Conservation (phyloP, 2,329 filamentous ascomycete genomes). For the Pezicula rhizophila region DNA sequence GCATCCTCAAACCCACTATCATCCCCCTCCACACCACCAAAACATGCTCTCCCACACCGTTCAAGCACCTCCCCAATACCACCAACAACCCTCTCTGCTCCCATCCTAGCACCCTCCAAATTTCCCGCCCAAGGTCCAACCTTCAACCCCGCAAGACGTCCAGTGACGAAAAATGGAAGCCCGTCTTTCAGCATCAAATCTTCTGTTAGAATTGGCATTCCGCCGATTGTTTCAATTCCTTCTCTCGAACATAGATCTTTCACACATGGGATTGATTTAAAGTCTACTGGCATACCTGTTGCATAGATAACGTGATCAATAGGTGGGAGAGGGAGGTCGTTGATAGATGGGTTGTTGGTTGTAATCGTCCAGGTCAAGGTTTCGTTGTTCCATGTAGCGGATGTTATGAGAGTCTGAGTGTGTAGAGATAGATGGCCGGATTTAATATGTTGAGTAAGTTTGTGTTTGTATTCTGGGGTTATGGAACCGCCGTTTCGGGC, state of each 20-base stretch:
- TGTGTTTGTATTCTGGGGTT: slow-evolving; percentile 56
- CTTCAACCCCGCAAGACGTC: slow-evolving; percentile 59
- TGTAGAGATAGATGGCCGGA: slow-evolving; percentile 47
- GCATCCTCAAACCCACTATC: slow-evolving; percentile 7
- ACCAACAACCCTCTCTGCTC: slow-evolving; percentile 9
- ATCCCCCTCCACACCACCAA: not conserved
- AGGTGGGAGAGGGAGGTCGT: slow-evolving; percentile 30
- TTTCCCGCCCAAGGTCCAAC: slow-evolving; percentile 70
- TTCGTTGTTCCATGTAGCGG: slow-evolving; percentile 16
- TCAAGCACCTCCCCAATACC: slow-evolving; percentile 15
- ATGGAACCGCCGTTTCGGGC: slow-evolving; percentile 73
- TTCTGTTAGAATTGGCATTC: slow-evolving; percentile 67
- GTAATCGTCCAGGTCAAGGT: not conserved
- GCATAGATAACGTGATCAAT: slow-evolving; percentile 42
- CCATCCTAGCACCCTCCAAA: slow-evolving; percentile 44
- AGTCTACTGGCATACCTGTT: slow-evolving; percentile 63
- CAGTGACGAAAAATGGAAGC: slow-evolving; percentile 69
- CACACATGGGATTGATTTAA: slow-evolving; percentile 54
- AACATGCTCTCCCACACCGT: not conserved
- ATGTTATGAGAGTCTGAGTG: slow-evolving; percentile 42
- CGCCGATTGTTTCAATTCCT: slow-evolving; percentile 57
- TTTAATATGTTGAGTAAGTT: slow-evolving; percentile 54
- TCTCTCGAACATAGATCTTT: slow-evolving; percentile 50
- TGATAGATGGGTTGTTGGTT: slow-evolving; percentile 9
- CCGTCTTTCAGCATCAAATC: slow-evolving; percentile 70